Percentiles rank a stretch among this genome's conserved stretches.
Evolutionary conservation across 2,329 filamentous ascomycete genomes (phyloP).

Genomic region (Ilyonectria sp.): DNA sequence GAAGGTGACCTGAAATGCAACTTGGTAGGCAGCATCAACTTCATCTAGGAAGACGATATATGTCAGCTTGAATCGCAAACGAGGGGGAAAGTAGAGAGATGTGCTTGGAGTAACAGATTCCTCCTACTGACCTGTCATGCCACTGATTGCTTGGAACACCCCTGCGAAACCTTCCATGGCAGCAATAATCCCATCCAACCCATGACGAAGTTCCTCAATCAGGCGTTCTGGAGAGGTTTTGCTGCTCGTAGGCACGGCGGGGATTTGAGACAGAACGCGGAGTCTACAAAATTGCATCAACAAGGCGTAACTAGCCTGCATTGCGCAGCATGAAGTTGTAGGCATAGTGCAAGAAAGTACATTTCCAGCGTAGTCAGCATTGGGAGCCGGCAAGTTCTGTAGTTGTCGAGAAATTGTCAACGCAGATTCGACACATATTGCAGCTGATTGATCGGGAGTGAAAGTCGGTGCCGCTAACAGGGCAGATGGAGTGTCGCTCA

Average conservation of each 20-base stretch:
- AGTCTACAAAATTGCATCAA: neutral
- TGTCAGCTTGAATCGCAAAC: neutral
- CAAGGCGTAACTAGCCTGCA: slow-evolving; percentile 1
- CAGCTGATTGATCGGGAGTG: neutral
- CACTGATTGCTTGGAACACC: neutral
- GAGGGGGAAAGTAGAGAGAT: neutral
- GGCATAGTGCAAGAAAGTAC: neutral
- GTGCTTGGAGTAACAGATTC: neutral
- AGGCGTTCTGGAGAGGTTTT: neutral
- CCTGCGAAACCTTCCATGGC: neutral
- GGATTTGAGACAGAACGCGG: neutral
- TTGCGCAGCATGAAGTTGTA: neutral
- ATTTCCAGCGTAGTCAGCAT: neutral
- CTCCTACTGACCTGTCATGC: neutral
- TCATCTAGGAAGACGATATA: neutral
- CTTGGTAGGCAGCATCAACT: slow-evolving; percentile 1
- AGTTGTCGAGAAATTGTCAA: neutral
- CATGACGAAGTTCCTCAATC: neutral
- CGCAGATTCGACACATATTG: neutral
- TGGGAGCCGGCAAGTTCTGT: neutral
- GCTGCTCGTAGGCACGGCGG: neutral
- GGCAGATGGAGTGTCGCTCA: neutral
- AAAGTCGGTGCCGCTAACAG: neutral
- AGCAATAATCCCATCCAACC: neutral
- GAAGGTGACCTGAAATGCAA: neutral